These are phyloP conservation scores for Aegilops bicornis DNA, from an alignment of 176 grass and related monocot species.

Conservation along the genomic window DNA sequence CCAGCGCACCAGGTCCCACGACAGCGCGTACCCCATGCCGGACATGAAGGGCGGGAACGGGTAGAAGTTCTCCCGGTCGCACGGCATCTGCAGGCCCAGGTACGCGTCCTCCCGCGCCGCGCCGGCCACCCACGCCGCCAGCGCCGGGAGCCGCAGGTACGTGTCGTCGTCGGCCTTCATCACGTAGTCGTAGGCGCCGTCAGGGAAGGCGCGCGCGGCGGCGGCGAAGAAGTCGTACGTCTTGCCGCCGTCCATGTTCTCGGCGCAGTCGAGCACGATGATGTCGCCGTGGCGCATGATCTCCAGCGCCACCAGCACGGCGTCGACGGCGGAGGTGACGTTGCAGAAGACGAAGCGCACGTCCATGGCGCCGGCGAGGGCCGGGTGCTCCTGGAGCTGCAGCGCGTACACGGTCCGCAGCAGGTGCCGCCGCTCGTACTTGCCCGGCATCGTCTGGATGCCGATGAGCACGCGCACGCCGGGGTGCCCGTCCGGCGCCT, in stretches of 20 bases:
- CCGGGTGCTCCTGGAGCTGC: conserved; percentile 35
- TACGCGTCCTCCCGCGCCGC: conserved; percentile 58
- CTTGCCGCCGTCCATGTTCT: conserved; percentile 88
- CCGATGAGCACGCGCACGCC: conserved; percentile 54
- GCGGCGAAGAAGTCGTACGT: conserved; percentile 67
- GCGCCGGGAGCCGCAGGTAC: conserved; percentile 49
- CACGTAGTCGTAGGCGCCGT: conserved; percentile 57
- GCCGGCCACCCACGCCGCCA: conserved; percentile 38
- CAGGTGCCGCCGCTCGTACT: conserved; percentile 65
- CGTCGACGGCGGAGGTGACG: conserved; percentile 54
- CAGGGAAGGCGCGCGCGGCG: conserved; percentile 29
- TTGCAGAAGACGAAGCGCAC: conserved; percentile 84
- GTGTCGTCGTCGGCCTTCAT: conserved; percentile 93
- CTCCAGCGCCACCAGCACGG: conserved; percentile 57
- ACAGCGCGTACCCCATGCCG: conserved; percentile 81
- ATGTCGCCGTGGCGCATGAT: conserved; percentile 51
- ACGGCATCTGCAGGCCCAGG: conserved; percentile 67
- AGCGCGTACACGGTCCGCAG: conserved; percentile 62
- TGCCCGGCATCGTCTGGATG: conserved; percentile 53
- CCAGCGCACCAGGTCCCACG: conserved; percentile 78
- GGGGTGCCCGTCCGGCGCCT: background rate
- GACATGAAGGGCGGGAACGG: conserved; percentile 81
- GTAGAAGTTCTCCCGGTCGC: conserved; percentile 66
- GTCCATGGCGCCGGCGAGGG: conserved; percentile 36
- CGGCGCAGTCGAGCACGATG: conserved; percentile 63